A percentile compares a stretch with the other conserved stretches of the same genome.
Evolutionary conservation across 257 asterid species (phyloP).

Genomic region (Parsonsia alboflavescens): DNA sequence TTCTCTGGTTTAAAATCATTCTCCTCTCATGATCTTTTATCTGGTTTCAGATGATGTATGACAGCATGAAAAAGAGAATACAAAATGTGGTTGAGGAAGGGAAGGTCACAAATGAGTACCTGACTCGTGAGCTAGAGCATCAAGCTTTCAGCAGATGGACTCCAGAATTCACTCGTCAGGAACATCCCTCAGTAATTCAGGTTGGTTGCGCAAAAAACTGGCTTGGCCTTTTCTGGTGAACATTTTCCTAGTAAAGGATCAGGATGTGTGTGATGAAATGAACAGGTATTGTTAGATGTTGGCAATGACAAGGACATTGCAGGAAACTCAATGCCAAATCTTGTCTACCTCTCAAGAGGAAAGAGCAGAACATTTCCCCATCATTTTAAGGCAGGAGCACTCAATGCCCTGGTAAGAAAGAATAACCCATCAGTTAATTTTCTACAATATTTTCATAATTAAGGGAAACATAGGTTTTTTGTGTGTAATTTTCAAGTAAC

Average conservation of each 20-base stretch:
- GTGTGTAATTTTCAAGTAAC: too few species aligned
- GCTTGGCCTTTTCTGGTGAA: too few species aligned
- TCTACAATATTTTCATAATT: too few species aligned
- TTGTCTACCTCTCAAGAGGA: slow-evolving; percentile 58
- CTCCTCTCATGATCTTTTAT: too few species aligned
- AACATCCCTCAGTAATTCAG: slow-evolving; percentile 63
- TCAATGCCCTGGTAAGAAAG: slow-evolving; percentile 52
- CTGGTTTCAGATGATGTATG: slow-evolving; percentile 42
- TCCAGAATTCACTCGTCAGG: slow-evolving; percentile 33
- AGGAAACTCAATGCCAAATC: slow-evolving; percentile 55
- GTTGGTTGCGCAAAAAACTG: slow-evolving; percentile 7
- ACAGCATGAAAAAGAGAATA: slow-evolving; percentile 49
- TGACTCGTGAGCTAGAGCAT: slow-evolving; percentile 18
- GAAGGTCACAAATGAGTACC: slow-evolving; percentile 25
- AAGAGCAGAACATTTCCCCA: slow-evolving; percentile 44
- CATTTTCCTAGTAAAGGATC: too few species aligned
- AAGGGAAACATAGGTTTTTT: too few species aligned
- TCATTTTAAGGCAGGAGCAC: slow-evolving; percentile 84
- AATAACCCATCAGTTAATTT: too few species aligned
- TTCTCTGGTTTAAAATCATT: too few species aligned
- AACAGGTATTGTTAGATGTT: slow-evolving; percentile 41
- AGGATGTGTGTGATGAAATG: background rate
- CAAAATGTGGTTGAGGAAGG: slow-evolving; percentile 43
- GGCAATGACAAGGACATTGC: slow-evolving; percentile 33
- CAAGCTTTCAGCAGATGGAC: slow-evolving; percentile 35